A percentile compares a stretch with the other conserved stretches of the same genome.
These are phyloP conservation scores for Suhomyces anneliseae DNA, from an alignment of 1,139 yeast species.

Conservation along the genomic window DNA sequence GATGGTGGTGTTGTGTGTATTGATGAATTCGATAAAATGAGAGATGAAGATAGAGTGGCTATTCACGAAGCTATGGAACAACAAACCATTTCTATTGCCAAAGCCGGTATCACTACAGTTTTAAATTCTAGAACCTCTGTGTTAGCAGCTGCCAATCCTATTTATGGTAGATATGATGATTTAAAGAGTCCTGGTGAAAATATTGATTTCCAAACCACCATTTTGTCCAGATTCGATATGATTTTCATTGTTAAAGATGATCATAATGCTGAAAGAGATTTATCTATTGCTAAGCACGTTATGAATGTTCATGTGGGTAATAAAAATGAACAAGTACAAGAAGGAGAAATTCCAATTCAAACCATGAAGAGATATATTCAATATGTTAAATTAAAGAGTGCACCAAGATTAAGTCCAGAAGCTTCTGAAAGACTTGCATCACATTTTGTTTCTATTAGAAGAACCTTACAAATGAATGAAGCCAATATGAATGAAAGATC, in stretches of 20 bases:
- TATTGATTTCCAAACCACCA: conserved; percentile 95
- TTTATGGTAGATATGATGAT: conserved; percentile 94
- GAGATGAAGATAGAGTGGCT: conserved; percentile 98
- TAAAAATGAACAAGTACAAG: conserved; percentile 54
- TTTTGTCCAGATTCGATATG: conserved; percentile 97
- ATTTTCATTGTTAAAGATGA: conserved; percentile 96
- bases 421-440: conserved; percentile 93
- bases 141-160: conserved; percentile 96
- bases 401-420: conserved; percentile 86
- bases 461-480: conserved; percentile 80
- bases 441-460: conserved; percentile 88
- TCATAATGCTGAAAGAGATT: conserved; percentile 83
- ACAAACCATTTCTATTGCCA: conserved; percentile 98
- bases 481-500: conserved; percentile 83
- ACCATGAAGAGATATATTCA: conserved; percentile 91
- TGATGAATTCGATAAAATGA: conserved; percentile 98
- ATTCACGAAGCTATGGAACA: conserved; percentile 99
- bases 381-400: conserved; percentile 86
- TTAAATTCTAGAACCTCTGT: conserved; percentile 95
- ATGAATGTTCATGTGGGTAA: conserved; percentile 88
- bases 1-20: conserved; percentile 99
- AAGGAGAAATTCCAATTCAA: conserved; percentile 87
- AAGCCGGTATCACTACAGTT: conserved; percentile 97
- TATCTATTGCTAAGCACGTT: conserved; percentile 90
- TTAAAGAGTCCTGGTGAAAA: conserved; percentile 96